These are phyloP conservation scores for Spathaspora hagerdaliae DNA, from an alignment of 805 yeast genomes.

Conservation along the genomic window DNA sequence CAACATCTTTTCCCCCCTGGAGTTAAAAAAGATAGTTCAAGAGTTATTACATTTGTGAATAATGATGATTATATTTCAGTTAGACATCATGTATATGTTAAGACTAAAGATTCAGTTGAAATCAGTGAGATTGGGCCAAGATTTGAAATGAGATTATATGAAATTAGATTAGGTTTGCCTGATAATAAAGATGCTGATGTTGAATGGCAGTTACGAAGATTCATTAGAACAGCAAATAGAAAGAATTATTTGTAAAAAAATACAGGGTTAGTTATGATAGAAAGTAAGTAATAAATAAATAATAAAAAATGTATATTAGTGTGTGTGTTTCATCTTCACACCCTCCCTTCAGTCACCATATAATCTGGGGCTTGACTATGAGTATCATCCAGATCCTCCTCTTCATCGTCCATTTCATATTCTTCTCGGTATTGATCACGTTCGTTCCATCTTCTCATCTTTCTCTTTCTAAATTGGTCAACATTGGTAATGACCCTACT, in stretches of 20 bases:
- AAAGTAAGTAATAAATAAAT: too few species aligned
- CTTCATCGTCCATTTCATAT: background rate
- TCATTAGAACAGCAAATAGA: conserved; percentile 91
- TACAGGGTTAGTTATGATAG: background rate
- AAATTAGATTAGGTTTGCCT: conserved; percentile 80
- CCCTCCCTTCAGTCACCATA: conserved; percentile 3
- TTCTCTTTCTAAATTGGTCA: conserved; percentile 1
- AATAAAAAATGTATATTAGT: background rate
- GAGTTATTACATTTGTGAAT: conserved; percentile 92
- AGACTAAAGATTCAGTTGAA: conserved; percentile 84
- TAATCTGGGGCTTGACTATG: conserved; percentile 1
- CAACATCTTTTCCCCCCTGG: conserved; percentile 96
- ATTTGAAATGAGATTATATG: conserved; percentile 92
- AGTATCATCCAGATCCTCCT: background rate
- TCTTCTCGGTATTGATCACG: background rate
- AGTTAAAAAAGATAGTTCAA: conserved; percentile 74
- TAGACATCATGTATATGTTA: conserved; percentile 91
- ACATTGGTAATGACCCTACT: conserved; percentile 9
- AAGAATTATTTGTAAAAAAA: conserved; percentile 66
- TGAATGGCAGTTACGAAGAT: conserved; percentile 95
- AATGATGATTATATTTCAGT: conserved; percentile 89
- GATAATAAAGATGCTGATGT: conserved; percentile 96
- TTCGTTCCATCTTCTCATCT: background rate
- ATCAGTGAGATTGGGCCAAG: conserved; percentile 98
- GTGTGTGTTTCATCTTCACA: conserved; percentile 1